A percentile compares a stretch with the other conserved stretches of the same genome.
phyloP scores from a whole-genome alignment of 164 flowering plant species.

The Sedum album region DNA sequence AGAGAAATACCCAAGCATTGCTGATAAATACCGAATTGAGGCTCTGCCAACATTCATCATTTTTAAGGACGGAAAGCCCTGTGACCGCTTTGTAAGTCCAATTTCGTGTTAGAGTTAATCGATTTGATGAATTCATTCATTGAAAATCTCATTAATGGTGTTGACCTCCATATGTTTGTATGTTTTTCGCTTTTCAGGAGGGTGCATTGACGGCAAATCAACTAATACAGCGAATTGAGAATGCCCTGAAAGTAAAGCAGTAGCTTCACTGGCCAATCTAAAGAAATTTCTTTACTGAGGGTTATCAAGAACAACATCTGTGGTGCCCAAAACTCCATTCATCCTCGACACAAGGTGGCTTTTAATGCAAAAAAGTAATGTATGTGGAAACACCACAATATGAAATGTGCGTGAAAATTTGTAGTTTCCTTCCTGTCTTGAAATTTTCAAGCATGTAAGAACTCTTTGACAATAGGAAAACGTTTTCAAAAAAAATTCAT shows the following conservation, averaged over 20 bases:
- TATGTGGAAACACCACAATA: too few relatives aligned
- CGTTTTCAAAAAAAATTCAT: too few relatives aligned
- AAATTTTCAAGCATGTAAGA: too few relatives aligned
- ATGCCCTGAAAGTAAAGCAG: constrained; percentile 37
- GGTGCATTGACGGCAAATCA: constrained; percentile 67
- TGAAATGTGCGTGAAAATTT: too few relatives aligned
- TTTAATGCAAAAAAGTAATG: too few relatives aligned
- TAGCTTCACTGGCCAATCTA: constrained; percentile 22
- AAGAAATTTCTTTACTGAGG: not conserved
- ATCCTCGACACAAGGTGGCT: too few relatives aligned
- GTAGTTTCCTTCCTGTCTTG: too few relatives aligned
- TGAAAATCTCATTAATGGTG: not conserved
- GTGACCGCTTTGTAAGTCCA: constrained; percentile 79
- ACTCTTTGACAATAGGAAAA: too few relatives aligned
- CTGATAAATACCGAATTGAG: constrained; percentile 54
- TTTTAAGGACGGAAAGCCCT: constrained; percentile 74
- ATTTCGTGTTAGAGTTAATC: not conserved
- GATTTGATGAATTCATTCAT: not conserved
- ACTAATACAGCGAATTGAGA: constrained; percentile 58
- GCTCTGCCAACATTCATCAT: constrained; percentile 89
- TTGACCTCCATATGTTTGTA: not conserved
- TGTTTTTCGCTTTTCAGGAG: constrained; percentile 45
- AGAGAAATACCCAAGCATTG: constrained; percentile 80
- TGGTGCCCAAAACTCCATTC: not conserved
- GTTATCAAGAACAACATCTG: not conserved